Evolutionary conservation across 345 rosid genomes (phyloP).

Genomic region (Aquilaria malaccensis): DNA sequence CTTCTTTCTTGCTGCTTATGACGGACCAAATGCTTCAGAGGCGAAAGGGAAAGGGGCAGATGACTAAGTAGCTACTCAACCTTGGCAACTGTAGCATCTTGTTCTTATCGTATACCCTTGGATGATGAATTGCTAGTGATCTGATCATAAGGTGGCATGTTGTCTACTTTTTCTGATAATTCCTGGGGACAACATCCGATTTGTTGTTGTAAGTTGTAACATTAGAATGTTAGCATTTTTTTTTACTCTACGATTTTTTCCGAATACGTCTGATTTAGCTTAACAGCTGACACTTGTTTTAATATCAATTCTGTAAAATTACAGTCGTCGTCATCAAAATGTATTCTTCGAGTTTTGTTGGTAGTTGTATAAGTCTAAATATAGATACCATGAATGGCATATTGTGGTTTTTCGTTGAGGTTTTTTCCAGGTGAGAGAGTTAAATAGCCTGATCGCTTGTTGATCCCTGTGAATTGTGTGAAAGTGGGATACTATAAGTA

Average conservation of each 20-base stretch:
- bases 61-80: slow-evolving; percentile 22
- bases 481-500: too few relatives aligned
- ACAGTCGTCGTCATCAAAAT: too few relatives aligned
- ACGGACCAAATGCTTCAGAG: slow-evolving; percentile 45
- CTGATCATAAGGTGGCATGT: slow-evolving; percentile 1
- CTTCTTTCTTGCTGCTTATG: slow-evolving; percentile 68
- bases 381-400: too few relatives aligned
- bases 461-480: too few relatives aligned
- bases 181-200: slow-evolving; percentile 12
- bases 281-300: too few relatives aligned
- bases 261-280: too few relatives aligned
- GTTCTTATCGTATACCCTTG: neutral
- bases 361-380: too few relatives aligned
- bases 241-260: neutral
- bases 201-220: slow-evolving; percentile 30
- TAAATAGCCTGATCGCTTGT: too few relatives aligned
- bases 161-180: slow-evolving; percentile 4
- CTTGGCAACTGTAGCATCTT: slow-evolving; percentile 4
- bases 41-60: slow-evolving; percentile 75
- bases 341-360: too few relatives aligned
- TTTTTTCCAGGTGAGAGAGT: too few relatives aligned
- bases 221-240: slow-evolving; percentile 5
- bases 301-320: neutral
- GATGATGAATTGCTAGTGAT: slow-evolving; percentile 1
- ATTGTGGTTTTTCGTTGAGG: too few relatives aligned